Base-by-base conservation (phyloP, 2,329 filamentous ascomycete species). In the Ophiostoma himal-ulmi region DNA sequence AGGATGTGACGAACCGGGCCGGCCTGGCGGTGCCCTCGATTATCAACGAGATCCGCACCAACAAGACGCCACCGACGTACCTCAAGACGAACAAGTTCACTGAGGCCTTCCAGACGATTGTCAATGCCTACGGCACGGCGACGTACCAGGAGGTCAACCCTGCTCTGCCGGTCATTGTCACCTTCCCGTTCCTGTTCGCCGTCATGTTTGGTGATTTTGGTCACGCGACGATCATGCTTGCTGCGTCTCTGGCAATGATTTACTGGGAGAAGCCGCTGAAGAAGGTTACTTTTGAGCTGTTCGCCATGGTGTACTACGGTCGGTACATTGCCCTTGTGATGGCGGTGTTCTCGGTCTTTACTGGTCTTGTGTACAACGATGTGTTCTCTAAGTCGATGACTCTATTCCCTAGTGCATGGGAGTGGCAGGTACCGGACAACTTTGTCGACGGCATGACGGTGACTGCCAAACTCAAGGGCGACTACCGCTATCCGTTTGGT, bases 181-280 rank as follows among this genome's bases (percentile, higher is more conserved):
- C 95, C 6, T 99, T 99, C 81, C 95, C 96, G n/a, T 99, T 99
- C 84, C 85, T 99, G 73, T 99, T 99, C 78, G 95, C 95, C 68
- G 95, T 99, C 87, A 99, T 99, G 95, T 99, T 99, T 78, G 96
- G 95, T 84, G 95, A 99, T 81, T 90, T 97, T 71, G 96, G 95
- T 68, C 95, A 99, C 78, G 95, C 94, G 74, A 80, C 90, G 74
- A 91, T 99, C 79, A 96, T 99, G 91, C 85, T 94, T 62, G 78
- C 88, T 70, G 91, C 93, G 71, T 92, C 95, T 17, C 77, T 89
- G 70, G 92, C 93, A 71, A 97, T 99, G 93, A 98, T 99, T 75
- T 92, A 97, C 82, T 98, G 90, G 85, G 95, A 99, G 81, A 94
- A 92, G 82, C 89, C 91, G 72, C 84, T 99, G 48, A 93, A 94